Evolutionary conservation across 2,329 filamentous ascomycete genomes (phyloP).

Genomic region (Setomelanomma holmii): DNA sequence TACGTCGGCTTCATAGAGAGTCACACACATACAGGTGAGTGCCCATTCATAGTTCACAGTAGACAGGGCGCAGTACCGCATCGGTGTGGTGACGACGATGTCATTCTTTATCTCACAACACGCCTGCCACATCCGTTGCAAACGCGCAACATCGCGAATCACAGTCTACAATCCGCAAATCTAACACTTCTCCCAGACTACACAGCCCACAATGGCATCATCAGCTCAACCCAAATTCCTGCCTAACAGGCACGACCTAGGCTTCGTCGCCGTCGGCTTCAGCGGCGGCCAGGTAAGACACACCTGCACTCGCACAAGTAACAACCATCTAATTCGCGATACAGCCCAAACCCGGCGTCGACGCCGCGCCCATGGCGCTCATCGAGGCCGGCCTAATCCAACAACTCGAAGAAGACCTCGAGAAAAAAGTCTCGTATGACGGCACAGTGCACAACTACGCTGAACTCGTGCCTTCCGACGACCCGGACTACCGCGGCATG

Average conservation of each 20-base stretch:
- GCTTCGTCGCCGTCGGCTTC: slow-evolving; percentile 93
- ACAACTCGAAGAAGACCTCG: slow-evolving; percentile 83
- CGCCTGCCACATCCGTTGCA: not conserved
- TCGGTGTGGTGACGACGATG: not conserved
- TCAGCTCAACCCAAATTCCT: slow-evolving; percentile 78
- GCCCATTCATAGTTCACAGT: not conserved
- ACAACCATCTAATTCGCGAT: slow-evolving; percentile 1
- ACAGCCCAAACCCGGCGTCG: slow-evolving; percentile 88
- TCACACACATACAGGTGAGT: no score
- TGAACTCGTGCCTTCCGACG: slow-evolving; percentile 72
- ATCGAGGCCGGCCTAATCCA: slow-evolving; percentile 86
- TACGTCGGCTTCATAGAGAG: no score
- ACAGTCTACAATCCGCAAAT: slow-evolving; percentile 6
- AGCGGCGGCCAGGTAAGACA: slow-evolving; percentile 86
- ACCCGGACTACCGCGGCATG: slow-evolving; percentile 88
- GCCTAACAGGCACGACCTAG: slow-evolving; percentile 77
- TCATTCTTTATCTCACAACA: not conserved
- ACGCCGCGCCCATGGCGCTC: slow-evolving; percentile 86
- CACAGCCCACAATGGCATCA: slow-evolving; percentile 27
- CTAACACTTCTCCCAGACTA: not conserved
- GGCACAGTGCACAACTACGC: slow-evolving; percentile 81
- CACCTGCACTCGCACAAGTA: not conserved
- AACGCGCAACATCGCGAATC: slow-evolving; percentile 1
- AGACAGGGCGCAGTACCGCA: not conserved
- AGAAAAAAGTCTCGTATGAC: slow-evolving; percentile 88